Evolutionary conservation across 2,329 filamentous ascomycete genomes (phyloP), one percentile per base, ranked within the genome.

Genomic region (Simplicillium aogashimaense): DNA sequence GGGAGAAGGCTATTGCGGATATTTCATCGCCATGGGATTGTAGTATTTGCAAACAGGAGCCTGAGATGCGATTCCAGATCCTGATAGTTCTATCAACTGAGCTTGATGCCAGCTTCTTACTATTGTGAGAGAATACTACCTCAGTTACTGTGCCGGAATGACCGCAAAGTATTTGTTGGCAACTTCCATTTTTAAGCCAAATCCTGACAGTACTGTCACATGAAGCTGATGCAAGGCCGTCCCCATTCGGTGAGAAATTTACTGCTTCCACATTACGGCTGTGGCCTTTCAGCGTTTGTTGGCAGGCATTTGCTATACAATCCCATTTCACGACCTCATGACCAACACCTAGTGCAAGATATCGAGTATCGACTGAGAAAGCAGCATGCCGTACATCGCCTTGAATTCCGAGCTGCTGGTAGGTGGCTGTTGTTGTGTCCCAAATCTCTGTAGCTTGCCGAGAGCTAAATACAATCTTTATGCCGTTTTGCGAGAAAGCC

Each of bases 271-370:
- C 38, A 2, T 3, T 37, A 29, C 35, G 36, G 34, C 40, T 43
- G 31, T 51, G 48, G 35, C 45, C 46, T 29, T 42, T 42, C 35
- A 53, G 41, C 16, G 35, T 51, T 29, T 45, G 39, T 35, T 46
- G 32, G 30, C 40, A 44, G 12, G 36, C 37, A 12, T 42, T 35
- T 7, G 34, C 40, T 3, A 31, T 29, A 13, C 41, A 29, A 11
- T 46, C 46, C 47, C 47, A 53, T 5, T 51, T 16, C 14, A 43
- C 41, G 8, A 48, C 29, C 10, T 35, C 12, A 29, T 53, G 47
- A 3, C 35, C 7, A 3, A 43, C 48, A 13, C 35, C 45, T 6
- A 47, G 50, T 18, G 45, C 50, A 9, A 53, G 29, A 17, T 35
- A 41, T 31, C 31, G 40, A 11, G 43, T 39, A 29, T 53, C 45